Conservation (phyloP, 495 filamentous ascomycete genomes). For the Daldinia childiae region DNA sequence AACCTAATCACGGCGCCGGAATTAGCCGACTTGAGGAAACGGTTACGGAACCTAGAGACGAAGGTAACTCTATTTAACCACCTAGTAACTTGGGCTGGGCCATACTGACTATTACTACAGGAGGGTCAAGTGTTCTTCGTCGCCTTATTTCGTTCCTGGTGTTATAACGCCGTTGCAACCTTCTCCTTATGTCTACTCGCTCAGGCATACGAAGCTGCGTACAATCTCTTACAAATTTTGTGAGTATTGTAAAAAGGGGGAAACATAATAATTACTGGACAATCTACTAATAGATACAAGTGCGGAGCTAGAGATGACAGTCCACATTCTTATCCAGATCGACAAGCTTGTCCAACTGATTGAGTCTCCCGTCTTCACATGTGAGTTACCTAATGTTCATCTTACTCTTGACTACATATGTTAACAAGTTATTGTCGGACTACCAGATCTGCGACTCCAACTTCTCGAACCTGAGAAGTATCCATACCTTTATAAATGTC, state of each 20-base stretch:
- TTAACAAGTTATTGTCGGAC: conserved; percentile 17
- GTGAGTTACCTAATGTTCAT: conserved; percentile 56
- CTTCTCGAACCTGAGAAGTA: conserved; percentile 98
- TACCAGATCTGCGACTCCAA: conserved; percentile 87
- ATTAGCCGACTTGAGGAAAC: conserved; percentile 86
- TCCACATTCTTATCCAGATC: conserved; percentile 98
- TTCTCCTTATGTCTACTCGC: conserved; percentile 96
- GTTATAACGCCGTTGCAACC: conserved; percentile 97
- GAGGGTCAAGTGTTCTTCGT: conserved; percentile 97
- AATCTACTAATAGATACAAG: conserved; percentile 58
- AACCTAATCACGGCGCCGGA: conserved; percentile 98
- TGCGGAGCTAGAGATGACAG: conserved; percentile 98
- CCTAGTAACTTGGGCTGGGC: background rate
- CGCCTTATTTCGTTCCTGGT: conserved; percentile 94
- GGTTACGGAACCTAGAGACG: conserved; percentile 88
- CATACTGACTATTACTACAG: conserved; percentile 52
- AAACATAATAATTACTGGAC: background rate
- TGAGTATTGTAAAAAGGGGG: conserved; percentile 52
- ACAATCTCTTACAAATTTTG: conserved; percentile 97
- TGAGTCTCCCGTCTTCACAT: conserved; percentile 98
- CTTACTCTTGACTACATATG: conserved; percentile 7
- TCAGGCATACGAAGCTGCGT: conserved; percentile 98
- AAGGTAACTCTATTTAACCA: conserved; percentile 60
- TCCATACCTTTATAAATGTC: conserved; percentile 96
- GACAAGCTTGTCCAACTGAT: conserved; percentile 98